Conservation (phyloP, 768 basidiomycete genomes). For the Pulveroboletus ravenelii region DNA sequence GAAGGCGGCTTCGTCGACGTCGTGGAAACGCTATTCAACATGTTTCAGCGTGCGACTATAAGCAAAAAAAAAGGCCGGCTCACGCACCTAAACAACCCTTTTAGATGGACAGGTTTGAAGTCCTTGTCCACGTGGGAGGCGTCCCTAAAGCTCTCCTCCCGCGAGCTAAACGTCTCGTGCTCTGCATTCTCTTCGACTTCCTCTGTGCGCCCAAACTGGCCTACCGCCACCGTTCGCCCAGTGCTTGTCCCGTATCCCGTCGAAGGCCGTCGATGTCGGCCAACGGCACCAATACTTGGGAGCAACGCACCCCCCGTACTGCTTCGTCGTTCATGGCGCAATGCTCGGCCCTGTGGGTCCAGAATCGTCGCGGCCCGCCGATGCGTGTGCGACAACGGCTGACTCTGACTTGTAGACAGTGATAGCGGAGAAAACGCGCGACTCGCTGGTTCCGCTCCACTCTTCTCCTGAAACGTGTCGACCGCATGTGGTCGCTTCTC, state of each 20-base stretch:
- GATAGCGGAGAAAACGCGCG: conserved; percentile 27
- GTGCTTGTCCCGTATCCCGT: conserved; percentile 47
- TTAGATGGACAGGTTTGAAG: conserved; percentile 92
- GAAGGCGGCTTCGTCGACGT: conserved; percentile 86
- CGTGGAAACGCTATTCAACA: conserved; percentile 70
- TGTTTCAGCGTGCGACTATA: conserved; percentile 3
- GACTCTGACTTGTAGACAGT: conserved; percentile 44
- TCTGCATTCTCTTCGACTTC: conserved; percentile 48
- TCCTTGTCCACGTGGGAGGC: conserved; percentile 59
- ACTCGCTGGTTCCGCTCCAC: conserved; percentile 19
- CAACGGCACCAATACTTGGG: conserved; percentile 48
- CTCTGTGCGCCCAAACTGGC: conserved; percentile 47
- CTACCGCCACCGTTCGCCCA: conserved; percentile 34
- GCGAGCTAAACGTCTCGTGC: conserved; percentile 30
- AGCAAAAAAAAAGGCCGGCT: background rate
- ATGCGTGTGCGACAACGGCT: conserved; percentile 56
- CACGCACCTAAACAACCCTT: conserved; percentile 85
- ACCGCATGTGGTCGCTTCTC: conserved; percentile 27
- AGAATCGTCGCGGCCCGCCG: conserved; percentile 74
- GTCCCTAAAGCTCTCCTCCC: conserved; percentile 44
- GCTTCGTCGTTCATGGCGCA: conserved; percentile 69
- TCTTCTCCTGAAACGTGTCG: conserved; percentile 20
- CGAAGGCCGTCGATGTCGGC: conserved; percentile 66
- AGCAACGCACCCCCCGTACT: conserved; percentile 66
- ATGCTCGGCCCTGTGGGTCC: conserved; percentile 59